phyloP scores from a whole-genome alignment of 1,139 yeast species.

The Candida sp. region DNA sequence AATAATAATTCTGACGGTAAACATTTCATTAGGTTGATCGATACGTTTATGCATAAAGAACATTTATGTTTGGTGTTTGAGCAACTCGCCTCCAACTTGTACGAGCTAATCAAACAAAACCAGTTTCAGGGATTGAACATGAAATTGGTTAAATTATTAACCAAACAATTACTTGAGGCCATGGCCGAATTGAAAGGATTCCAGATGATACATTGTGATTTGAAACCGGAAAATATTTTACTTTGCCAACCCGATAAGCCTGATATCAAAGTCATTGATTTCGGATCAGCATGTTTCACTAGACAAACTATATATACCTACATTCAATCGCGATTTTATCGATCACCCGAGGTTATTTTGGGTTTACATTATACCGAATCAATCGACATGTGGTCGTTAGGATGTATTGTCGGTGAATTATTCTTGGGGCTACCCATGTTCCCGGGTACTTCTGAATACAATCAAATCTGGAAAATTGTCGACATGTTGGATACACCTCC shows the following conservation, averaged over 20 bases:
- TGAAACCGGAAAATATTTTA: constrained; percentile 93
- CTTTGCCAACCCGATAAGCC: constrained; percentile 82
- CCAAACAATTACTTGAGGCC: constrained; percentile 80
- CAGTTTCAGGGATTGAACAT: constrained; percentile 90
- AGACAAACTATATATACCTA: constrained; percentile 88
- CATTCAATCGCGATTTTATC: constrained; percentile 91
- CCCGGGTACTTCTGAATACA: constrained; percentile 94
- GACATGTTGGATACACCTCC: constrained; percentile 89
- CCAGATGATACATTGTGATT: constrained; percentile 90
- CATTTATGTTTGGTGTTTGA: constrained; percentile 94
- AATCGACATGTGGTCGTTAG: constrained; percentile 98
- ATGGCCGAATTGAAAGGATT: constrained; percentile 76
- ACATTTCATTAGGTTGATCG: constrained; percentile 74
- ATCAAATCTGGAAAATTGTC: constrained; percentile 79
- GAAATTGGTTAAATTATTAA: constrained; percentile 71
- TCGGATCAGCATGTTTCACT: constrained; percentile 95
- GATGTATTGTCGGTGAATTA: constrained; percentile 93
- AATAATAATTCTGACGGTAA: constrained; percentile 74
- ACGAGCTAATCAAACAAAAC: constrained; percentile 89
- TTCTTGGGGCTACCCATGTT: constrained; percentile 92
- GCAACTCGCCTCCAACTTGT: constrained; percentile 79
- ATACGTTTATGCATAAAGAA: constrained; percentile 88
- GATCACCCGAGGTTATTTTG: constrained; percentile 92
- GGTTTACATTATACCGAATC: constrained; percentile 91
- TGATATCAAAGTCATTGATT: constrained; percentile 88